Evolutionary conservation across 139 green algal species (phyloP).

Genomic region (Protoeuglena noctilucae): DNA sequence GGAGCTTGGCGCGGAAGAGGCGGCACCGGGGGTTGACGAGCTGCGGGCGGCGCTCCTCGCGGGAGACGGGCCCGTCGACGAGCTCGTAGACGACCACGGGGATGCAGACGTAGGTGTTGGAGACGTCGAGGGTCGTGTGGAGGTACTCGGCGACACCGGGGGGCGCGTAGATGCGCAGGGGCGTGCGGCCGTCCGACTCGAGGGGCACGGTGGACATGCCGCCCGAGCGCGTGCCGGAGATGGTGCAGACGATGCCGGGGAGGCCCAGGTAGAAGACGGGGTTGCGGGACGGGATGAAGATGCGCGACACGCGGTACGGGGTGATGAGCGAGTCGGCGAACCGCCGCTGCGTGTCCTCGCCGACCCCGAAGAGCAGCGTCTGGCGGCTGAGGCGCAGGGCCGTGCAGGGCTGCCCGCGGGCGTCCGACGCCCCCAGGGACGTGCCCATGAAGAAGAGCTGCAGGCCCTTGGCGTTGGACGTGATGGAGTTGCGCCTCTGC

Average conservation of each 20-base stretch:
- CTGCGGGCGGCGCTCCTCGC: background rate
- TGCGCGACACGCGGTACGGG: background rate
- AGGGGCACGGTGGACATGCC: background rate
- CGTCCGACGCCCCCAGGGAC: background rate
- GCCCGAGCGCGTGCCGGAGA: background rate
- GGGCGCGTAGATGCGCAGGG: background rate
- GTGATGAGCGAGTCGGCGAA: background rate
- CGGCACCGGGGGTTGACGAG: background rate
- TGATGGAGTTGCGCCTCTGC: background rate
- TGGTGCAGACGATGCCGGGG: background rate
- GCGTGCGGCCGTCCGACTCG: background rate
- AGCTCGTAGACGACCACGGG: background rate
- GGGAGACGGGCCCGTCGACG: no score
- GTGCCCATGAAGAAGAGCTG: background rate
- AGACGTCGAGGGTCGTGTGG: background rate
- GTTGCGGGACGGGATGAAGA: background rate
- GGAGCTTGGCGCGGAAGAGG: background rate
- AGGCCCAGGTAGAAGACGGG: background rate
- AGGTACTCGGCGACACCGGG: background rate
- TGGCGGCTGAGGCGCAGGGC: background rate
- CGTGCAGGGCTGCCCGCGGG: no score
- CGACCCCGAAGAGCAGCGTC: background rate
- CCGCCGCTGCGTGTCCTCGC: background rate
- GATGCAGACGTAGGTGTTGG: background rate
- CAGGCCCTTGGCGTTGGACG: background rate